Evolutionary conservation across 192 early-diverging fungal species (phyloP), one percentile per base, ranked within the genome.

Genomic region (Backusella mclennaniae): DNA sequence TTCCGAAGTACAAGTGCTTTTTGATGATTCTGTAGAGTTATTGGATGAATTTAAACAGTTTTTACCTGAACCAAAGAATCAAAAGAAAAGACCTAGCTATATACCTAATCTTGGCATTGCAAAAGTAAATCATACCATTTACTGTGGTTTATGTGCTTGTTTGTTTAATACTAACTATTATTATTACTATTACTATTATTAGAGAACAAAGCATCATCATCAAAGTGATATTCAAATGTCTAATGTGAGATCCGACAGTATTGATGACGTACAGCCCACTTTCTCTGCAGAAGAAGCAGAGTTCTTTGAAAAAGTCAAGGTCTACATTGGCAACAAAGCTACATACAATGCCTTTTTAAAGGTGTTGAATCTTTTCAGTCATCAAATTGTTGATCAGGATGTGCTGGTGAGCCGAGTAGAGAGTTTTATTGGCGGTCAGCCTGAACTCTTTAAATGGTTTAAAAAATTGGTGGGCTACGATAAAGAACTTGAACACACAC

Each of bases 31-130:
- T 0, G 93, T 92, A 0, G 97, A 98, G 79, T 84, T 99, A 29
- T 78, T 99, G 69, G 96, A 97, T 44, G 98, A 99, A 85, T 99
- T 99, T 81, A 98, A 97, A 83, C 95, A 96, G 75, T 98, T 99
- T 82, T 79, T 99, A 53, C 98, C 98, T 4, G 97, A 99, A 19
- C 70, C 70, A 33, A 71, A 71, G 29, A 39, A 71, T 8, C 41
- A 44, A 71, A 71, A 71, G 39, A 71, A 71, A 31, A 36, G 70
- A 44, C 21, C 44, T 4, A 44, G 70, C 31, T 41, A 69, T 9
- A 71, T 71, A 17, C 70, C 70, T 35, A 71, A n/a, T 4, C 44
- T 71, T 17, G 42, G 70, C 33, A 49, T 71, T 44, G 42, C 70
- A 39, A 71, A 71, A 44, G 70, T 71, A 49, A 71, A n/a, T 6